A percentile compares a stretch with the other conserved stretches of the same genome.
These are phyloP conservation scores for Polychaeton citri DNA, from an alignment of 2,329 filamentous ascomycete genomes.

Conservation along the genomic window DNA sequence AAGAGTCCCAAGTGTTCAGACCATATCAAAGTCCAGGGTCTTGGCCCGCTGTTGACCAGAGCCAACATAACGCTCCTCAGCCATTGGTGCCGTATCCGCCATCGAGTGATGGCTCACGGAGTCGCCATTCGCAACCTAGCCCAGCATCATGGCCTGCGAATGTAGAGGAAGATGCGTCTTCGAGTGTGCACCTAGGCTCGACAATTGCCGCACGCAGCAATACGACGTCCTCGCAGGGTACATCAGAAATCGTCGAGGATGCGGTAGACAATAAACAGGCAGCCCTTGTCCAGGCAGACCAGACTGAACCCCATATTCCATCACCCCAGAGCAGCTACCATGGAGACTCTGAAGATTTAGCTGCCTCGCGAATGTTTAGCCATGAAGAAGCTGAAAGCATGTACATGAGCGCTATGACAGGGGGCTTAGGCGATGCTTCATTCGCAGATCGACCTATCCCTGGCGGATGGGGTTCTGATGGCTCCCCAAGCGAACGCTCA, in stretches of 20 bases:
- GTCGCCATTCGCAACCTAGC: not conserved
- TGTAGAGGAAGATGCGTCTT: not conserved
- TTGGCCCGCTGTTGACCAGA: slow-evolving; percentile 13
- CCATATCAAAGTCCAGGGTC: slow-evolving; percentile 10
- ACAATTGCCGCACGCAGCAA: too few relatives aligned
- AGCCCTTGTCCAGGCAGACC: slow-evolving; percentile 7
- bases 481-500: slow-evolving; percentile 9
- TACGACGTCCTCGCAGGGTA: too few relatives aligned
- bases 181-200: not conserved
- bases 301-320: not conserved
- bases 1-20: slow-evolving; percentile 6
- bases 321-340: not conserved
- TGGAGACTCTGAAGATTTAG: slow-evolving; percentile 13
- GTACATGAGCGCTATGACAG: slow-evolving; percentile 61
- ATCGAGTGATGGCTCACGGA: not conserved
- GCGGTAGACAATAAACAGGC: slow-evolving; percentile 12
- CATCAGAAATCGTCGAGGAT: slow-evolving; percentile 1
- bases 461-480: slow-evolving; percentile 29
- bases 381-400: slow-evolving; percentile 75
- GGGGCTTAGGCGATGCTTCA: slow-evolving; percentile 11
- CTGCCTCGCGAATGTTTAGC: slow-evolving; percentile 54
- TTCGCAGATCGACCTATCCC: slow-evolving; percentile 21
- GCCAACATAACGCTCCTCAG: slow-evolving; percentile 8
- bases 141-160: not conserved
- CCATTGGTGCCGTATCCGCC: not conserved